Evolutionary conservation across 371 early-diverging fungal species (phyloP), one percentile per base, ranked within the genome.

Genomic region (Mortierella sp.): DNA sequence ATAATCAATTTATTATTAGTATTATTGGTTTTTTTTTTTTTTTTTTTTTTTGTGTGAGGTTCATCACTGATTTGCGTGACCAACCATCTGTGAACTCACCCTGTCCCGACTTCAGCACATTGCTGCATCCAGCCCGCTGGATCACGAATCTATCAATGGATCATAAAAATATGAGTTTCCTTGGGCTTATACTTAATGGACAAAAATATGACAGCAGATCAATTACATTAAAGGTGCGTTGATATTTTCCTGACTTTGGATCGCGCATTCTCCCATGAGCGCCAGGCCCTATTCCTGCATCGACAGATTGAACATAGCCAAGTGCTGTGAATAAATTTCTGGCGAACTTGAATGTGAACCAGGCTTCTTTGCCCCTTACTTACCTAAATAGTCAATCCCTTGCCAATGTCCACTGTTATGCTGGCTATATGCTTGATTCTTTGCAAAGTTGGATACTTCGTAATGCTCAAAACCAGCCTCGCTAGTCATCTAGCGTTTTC

Each of bases 391-490:
- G 68, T 95, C 94, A 58, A 88, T 74, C 5, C 97, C 96, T 57
- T 84, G 86, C 97, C 97, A 97, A 83, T 97, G 96, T 0, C 90
- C 88, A 74, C 81, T 88, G 73, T 97, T 97, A 76, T 97, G 97
- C 39, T 72, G 68, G 66, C 94, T 90, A 52, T 93, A 89, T 16
- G 88, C 86, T 8, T 64, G 54, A 24, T 71, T 66, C 52, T 79
- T 74, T 0, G 91, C 90, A 78, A 93, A 96, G 49, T 89, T 95
- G 10, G 96, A 95, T 1, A 97, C 96, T 73, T 97, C 97, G 74
- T 97, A 97, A 65, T 96, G 96, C 2, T 84, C 47, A 76, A 92
- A 93, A 0, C 93, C 94, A 59, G 79, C 78, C 6, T 73, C 64
- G 0, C 64, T 57, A 12, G 90, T 86, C 22, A 86, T 70, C 72